Evolutionary conservation across 148 eudicot genomes (phyloP).

Genomic region (Cornus controversa): DNA sequence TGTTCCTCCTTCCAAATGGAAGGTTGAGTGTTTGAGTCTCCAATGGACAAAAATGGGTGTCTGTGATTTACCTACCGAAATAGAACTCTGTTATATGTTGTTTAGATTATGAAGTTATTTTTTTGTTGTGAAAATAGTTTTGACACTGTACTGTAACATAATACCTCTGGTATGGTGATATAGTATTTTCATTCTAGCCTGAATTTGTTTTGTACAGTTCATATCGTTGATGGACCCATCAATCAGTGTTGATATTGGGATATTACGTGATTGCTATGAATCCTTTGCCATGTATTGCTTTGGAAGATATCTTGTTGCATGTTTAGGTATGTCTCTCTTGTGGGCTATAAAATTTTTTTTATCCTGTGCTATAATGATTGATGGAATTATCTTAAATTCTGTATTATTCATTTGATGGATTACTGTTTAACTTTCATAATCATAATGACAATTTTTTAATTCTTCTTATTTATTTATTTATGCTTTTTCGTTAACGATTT

Average conservation of each 20-base stretch:
- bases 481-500: neutral
- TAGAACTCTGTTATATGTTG: neutral
- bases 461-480: neutral
- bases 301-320: conserved; percentile 94
- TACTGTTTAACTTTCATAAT: neutral
- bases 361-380: neutral
- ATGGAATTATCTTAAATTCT: neutral
- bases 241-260: conserved; percentile 90
- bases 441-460: neutral
- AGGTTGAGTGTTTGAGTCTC: neutral
- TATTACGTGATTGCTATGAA: conserved; percentile 95
- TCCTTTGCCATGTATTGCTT: conserved; percentile 99
- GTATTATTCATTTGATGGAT: neutral
- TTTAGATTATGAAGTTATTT: neutral
- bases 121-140: neutral
- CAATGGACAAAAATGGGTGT: neutral
- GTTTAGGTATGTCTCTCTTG: conserved; percentile 69
- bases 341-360: no score
- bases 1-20: neutral
- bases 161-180: neutral
- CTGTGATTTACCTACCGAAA: neutral
- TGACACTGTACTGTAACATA: neutral
- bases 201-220: conserved; percentile 51
- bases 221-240: conserved; percentile 79
- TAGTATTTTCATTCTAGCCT: conserved; percentile 9